Percentiles rank a stretch among this genome's conserved stretches.
These are phyloP conservation scores for Solanum verrucosum DNA, from an alignment of 257 asterid species.

Conservation along the genomic window DNA sequence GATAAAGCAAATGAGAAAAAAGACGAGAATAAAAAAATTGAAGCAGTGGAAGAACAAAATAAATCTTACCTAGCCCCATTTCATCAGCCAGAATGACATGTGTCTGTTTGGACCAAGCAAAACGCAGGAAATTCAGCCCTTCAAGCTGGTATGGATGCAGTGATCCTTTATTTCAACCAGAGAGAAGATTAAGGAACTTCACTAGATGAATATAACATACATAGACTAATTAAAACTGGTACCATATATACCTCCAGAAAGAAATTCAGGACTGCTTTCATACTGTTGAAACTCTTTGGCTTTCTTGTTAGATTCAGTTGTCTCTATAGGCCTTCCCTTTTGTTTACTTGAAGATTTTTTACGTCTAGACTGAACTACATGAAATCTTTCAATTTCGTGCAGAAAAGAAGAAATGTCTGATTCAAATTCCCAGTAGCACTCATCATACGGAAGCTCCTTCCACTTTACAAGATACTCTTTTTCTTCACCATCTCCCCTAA, in stretches of 20 bases:
- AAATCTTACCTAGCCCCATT: conserved; percentile 59
- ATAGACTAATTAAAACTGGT: neutral
- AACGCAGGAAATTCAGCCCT: conserved; percentile 97
- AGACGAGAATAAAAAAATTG: neutral
- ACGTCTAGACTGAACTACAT: conserved; percentile 45
- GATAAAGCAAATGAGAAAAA: conserved; percentile 1
- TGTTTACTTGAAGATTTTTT: conserved; percentile 47
- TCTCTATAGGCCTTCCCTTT: conserved; percentile 45
- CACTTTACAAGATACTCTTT: conserved; percentile 94
- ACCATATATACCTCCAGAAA: conserved; percentile 62
- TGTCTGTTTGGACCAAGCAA: conserved; percentile 95
- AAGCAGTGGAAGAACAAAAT: conserved; percentile 2
- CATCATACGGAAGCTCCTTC: conserved; percentile 96
- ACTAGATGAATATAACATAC: neutral
- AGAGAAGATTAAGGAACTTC: neutral
- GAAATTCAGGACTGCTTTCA: conserved; percentile 86
- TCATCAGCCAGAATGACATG: conserved; percentile 99
- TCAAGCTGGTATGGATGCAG: conserved; percentile 98
- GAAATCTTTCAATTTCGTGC: conserved; percentile 67
- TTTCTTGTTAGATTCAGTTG: conserved; percentile 52
- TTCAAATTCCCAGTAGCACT: conserved; percentile 91
- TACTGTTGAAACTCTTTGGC: conserved; percentile 82
- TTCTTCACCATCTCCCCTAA: conserved; percentile 55
- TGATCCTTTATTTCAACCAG: conserved; percentile 45
- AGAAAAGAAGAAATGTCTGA: conserved; percentile 71